Conservation (phyloP, 306 rosid genomes). For the barrel medic (Medicago truncatula) region MtrunA17r5.0-ANR NC_053049.1:1372501-1373000, state of each 20-base stretch:
- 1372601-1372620: slow-evolving; percentile 63
- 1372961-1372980: slow-evolving; percentile 51
- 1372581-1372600: too few relatives aligned
- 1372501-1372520: too few relatives aligned
- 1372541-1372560: too few relatives aligned
- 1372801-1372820: slow-evolving; percentile 58
- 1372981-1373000: slow-evolving; percentile 35
- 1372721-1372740: slow-evolving; percentile 59
- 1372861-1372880: slow-evolving; percentile 74
- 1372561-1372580: too few relatives aligned
- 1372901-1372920: slow-evolving; percentile 70
- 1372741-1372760: slow-evolving; percentile 62
- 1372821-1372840: slow-evolving; percentile 73
- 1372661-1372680: slow-evolving; percentile 84
- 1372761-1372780: slow-evolving; percentile 66
- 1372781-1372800: slow-evolving; percentile 68
- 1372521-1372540: too few relatives aligned
- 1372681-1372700: slow-evolving; percentile 73
- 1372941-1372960: slow-evolving; percentile 61
- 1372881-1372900: slow-evolving; percentile 50
- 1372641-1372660: slow-evolving; percentile 60
- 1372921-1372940: slow-evolving; percentile 73
- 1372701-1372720: slow-evolving; percentile 68
- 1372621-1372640: slow-evolving; percentile 79
- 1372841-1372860: slow-evolving; percentile 68